Percentiles rank a stretch among this genome's conserved stretches.
These are phyloP conservation scores for Phytophthora uliginosa DNA, from an alignment of 352 stramenopile species.

Conservation along the genomic window DNA sequence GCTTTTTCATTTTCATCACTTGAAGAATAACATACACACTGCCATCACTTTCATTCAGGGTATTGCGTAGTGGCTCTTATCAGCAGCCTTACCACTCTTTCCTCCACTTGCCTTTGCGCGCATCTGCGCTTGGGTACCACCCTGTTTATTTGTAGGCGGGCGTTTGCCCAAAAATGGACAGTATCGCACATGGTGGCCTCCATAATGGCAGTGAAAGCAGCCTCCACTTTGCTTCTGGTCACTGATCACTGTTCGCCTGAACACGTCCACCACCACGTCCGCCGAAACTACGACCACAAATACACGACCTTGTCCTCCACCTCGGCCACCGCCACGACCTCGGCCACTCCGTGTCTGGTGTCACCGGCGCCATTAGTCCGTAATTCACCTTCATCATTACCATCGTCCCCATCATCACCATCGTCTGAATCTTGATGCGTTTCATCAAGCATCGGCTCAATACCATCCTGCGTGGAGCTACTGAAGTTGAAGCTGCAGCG, in stretches of 20 bases:
- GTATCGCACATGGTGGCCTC: slow-evolving; percentile 1
- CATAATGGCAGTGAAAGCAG: slow-evolving; percentile 11
- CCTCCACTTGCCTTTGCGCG: neutral
- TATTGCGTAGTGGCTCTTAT: slow-evolving; percentile 2
- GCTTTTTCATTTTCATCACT: neutral
- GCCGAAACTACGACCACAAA: neutral
- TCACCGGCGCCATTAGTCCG: no score
- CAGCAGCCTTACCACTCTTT: neutral
- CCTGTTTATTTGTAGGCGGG: neutral
- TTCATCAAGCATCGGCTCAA: no score
- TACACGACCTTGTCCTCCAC: neutral
- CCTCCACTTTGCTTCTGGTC: neutral
- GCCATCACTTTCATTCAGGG: slow-evolving; percentile 9
- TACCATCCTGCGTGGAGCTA: no score
- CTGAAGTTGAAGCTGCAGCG: no score
- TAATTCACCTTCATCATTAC: no score
- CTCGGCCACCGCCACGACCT: neutral
- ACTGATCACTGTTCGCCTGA: neutral
- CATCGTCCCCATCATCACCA: no score
- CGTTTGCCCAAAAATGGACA: slow-evolving; percentile 13
- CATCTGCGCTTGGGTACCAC: neutral
- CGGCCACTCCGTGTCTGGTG: no score
- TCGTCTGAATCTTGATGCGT: slow-evolving; percentile 1
- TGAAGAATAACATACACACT: slow-evolving; percentile 2
- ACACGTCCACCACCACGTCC: slow-evolving; percentile 5